Evolutionary conservation across 371 early-diverging fungal species (phyloP).

Genomic region (Mortierella sp.): DNA sequence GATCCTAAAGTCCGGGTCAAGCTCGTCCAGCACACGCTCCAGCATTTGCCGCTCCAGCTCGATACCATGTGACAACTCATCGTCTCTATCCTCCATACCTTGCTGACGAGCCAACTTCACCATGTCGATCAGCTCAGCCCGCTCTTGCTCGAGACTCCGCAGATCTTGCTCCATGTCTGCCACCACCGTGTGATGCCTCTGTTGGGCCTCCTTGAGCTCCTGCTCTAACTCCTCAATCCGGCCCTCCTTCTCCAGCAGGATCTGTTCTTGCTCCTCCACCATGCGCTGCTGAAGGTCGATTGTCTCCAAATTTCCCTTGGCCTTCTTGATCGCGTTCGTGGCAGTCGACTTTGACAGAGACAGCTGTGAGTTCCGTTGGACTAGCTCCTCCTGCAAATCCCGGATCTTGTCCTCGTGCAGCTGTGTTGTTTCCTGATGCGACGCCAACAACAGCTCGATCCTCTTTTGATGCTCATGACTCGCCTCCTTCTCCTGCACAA

Average conservation of each 20-base stretch:
- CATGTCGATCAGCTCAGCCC: conserved; percentile 10
- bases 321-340: conserved; percentile 17
- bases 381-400: conserved; percentile 35
- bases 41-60: conserved; percentile 18
- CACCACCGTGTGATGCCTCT: conserved; percentile 31
- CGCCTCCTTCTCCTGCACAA: conserved; percentile 24
- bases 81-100: conserved; percentile 16
- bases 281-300: conserved; percentile 20
- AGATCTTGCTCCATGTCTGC: conserved; percentile 41
- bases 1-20: conserved; percentile 6
- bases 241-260: conserved; percentile 31
- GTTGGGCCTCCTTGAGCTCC: conserved; percentile 28
- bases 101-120: conserved; percentile 23
- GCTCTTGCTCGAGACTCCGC: conserved; percentile 26
- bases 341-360: conserved; percentile 23
- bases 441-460: conserved; percentile 31
- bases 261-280: conserved; percentile 37
- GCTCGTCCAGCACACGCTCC: conserved; percentile 20
- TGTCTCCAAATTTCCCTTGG: conserved; percentile 5
- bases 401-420: conserved; percentile 30
- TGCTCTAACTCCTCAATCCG: conserved; percentile 38
- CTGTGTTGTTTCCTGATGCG: conserved; percentile 31
- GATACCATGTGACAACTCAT: conserved; percentile 24
- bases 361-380: conserved; percentile 18
- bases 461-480: conserved; percentile 24